Percentiles rank a stretch among this genome's conserved stretches.
These are phyloP conservation scores for Saksenaea oblongispora DNA, from an alignment of 371 early-diverging fungal species.

Conservation along the genomic window DNA sequence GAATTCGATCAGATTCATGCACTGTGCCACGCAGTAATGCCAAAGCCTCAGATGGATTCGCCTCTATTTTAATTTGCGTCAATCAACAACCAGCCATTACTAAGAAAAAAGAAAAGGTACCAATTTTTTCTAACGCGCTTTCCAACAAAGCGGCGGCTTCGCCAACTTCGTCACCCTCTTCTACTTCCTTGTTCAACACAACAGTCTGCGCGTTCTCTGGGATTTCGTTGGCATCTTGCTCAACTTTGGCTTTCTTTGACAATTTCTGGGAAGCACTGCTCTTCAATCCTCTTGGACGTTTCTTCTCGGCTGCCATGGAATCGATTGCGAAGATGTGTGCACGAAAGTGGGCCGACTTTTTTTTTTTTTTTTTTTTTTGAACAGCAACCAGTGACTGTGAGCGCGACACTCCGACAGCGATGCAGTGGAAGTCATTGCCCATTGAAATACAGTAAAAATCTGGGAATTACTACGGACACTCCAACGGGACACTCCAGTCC, in stretches of 20 bases:
- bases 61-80: slow-evolving; percentile 11
- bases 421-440: no score
- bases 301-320: slow-evolving; percentile 42
- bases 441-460: no score
- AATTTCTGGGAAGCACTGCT: slow-evolving; percentile 33
- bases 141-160: slow-evolving; percentile 46
- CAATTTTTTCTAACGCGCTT: slow-evolving; percentile 45
- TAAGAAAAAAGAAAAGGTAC: slow-evolving; percentile 13
- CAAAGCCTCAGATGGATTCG: slow-evolving; percentile 31
- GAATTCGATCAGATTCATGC: slow-evolving; percentile 64
- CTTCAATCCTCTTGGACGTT: slow-evolving; percentile 52
- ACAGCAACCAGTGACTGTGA: no score
- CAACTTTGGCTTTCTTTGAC: slow-evolving; percentile 40
- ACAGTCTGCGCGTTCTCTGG: slow-evolving; percentile 50
- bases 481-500: no score
- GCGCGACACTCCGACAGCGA: no score
- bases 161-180: slow-evolving; percentile 55
- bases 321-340: background rate
- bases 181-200: slow-evolving; percentile 49
- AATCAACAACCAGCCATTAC: background rate
- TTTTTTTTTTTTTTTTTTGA: no score
- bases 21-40: slow-evolving; percentile 58
- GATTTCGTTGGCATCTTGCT: slow-evolving; percentile 16
- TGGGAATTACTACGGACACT: no score
- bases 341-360: no score